A percentile compares a stretch with the other conserved stretches of the same genome.
These are phyloP conservation scores for Gymnopilus junonius DNA, from an alignment of 768 basidiomycete species.

Conservation along the genomic window DNA sequence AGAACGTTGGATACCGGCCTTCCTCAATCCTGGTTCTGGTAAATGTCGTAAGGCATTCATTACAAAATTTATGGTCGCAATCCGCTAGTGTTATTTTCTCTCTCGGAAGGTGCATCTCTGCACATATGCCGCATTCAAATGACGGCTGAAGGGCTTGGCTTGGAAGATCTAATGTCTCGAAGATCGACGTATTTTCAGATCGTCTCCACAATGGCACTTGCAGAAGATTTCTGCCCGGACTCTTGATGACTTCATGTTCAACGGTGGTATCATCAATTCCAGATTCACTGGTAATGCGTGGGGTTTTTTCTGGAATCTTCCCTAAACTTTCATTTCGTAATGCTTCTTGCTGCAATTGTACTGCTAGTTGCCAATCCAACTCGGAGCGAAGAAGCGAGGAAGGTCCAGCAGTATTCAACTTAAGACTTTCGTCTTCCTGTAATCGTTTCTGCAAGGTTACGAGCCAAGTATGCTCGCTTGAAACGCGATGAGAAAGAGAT, in stretches of 20 bases:
- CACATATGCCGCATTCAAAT: constrained; percentile 62
- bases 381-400: constrained; percentile 9
- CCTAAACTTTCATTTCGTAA: constrained; percentile 7
- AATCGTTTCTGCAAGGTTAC: constrained; percentile 20
- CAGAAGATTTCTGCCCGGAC: background rate
- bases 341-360: constrained; percentile 39
- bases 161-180: constrained; percentile 22
- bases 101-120: constrained; percentile 51
- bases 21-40: constrained; percentile 51
- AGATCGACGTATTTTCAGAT: constrained; percentile 15
- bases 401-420: background rate
- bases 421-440: constrained; percentile 8
- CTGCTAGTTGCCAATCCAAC: constrained; percentile 31
- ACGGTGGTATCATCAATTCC: background rate
- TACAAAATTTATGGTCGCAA: constrained; percentile 60
- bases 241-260: constrained; percentile 9
- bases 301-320: background rate
- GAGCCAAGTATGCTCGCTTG: constrained; percentile 18
- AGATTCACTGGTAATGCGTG: background rate
- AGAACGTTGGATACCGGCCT: constrained; percentile 61
- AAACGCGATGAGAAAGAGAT: constrained; percentile 9
- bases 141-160: constrained; percentile 18
- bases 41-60: constrained; percentile 50
- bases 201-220: background rate
- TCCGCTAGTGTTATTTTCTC: constrained; percentile 40